Evolutionary conservation across 2,329 filamentous ascomycete species (phyloP), one percentile per base, ranked within the genome.

Genomic region (Harringtonia aguacate): DNA sequence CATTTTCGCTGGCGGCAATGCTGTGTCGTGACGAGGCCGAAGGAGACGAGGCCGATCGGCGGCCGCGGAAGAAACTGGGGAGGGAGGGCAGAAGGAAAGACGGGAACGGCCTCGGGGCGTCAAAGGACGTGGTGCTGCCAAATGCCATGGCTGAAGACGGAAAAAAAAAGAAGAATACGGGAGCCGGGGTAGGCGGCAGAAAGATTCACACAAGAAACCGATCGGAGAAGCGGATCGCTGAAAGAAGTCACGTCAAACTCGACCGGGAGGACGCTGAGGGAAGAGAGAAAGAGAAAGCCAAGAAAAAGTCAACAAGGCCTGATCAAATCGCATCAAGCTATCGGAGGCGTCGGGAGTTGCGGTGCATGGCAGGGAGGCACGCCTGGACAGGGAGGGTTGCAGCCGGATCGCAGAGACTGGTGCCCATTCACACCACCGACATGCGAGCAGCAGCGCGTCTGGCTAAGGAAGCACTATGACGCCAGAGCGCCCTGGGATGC

Each of bases 11-110:
- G 43, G 7, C 27, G 21, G 12, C 12, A n/a, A 28, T 29, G 31
- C 35, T 20, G 42, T 28, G n/a, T 4, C 29, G n/a, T 13, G 36
- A 27, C 9, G 30, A 54, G 52, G 24, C 55, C 49, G 21, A 55
- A 49, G 44, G 49, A 14, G 44, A 28, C 30, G 41, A 22, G 27
- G 36, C 28, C 7, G 38, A 36, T 14, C 22, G 13, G 2, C 34
- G 38, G 24, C 45, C 37, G 13, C 49, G 50, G 41, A 53, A 53
- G 17, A 53, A 49, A 6, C 53, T 35, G 20, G 41, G 50, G 9
- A 59, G 45, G 33, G 53, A 50, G 3, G 57, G 57, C 17, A 58
- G 52, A 18, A 60, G 53, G 41, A 51, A 60, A 22, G 50, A 46
- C 3, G 55, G 52, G 35, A 54, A 55, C 6, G 43, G 44, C 14